Evolutionary conservation across 2,329 filamentous ascomycete genomes (phyloP), one percentile per base, ranked within the genome.

Genomic region (Ophiostoma pallidulum): DNA sequence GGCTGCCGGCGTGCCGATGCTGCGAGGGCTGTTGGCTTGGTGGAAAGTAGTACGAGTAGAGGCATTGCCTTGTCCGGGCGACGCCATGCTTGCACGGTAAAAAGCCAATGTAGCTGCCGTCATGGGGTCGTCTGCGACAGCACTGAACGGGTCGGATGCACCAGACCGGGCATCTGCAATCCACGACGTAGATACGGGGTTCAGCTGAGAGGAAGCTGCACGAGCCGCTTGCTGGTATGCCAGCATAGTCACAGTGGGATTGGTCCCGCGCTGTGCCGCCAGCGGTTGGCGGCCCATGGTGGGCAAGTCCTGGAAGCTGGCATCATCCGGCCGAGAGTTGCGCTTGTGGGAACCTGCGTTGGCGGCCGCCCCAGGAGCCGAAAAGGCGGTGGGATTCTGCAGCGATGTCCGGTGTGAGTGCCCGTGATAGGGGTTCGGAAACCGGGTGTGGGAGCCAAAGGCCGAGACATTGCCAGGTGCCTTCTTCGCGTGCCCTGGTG

Each of bases 151-250:
- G 4, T 46, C 41, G 2, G 35, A 33, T 18, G 31, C 38, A 19
- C 18, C 38, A 4, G 24, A 6, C 16, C 45, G 26, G 8, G 14
- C 24, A 65, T 41, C 65, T 41, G 43, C 52, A 41, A 59, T 58
- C 72, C 73, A 77, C 3, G 70, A 53, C 52, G 71, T 67, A 5
- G 70, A 70, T 8, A 60, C 64, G 1, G 72, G 68, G 52, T 75
- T 73, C 52, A 70, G 60, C 51, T 71, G 69, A 54, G 73, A 73
- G 6, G 65, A 29, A 35, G 62, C 59, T 52, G 39, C 8, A 12
- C 38, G 9, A 4, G 33, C 5, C 28, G 40, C 31, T 18, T 50
- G 41, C 0, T 41, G n/a, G 19, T 47, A 52, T 8, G 41, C 29
- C 1, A 40, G 24, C 9, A 47, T 31, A 9, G 29, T 48, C n/a